Evolutionary conservation across 495 filamentous ascomycete genomes (phyloP), one percentile per base, ranked within the genome.

Genomic region (Aspergillus egyptiacus): DNA sequence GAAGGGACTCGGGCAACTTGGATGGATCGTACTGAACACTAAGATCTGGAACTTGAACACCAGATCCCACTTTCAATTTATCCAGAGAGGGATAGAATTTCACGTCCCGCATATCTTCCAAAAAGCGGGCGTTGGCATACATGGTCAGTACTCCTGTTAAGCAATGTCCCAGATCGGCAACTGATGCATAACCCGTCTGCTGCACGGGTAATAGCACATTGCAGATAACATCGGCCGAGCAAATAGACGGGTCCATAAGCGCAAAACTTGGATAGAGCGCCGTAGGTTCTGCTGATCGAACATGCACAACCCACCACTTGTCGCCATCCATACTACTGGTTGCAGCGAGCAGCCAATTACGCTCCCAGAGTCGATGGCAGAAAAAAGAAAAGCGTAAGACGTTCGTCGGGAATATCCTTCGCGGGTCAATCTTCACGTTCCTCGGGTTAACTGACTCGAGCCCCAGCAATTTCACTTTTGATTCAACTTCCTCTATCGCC

Each of bases 281-380:
- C 27, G 53, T 13, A 17, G 56, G 5, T 15, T 52, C 46, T 25
- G 54, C 23, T 34, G 63, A 39, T 40, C 57, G 60, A 70, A 83
- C 56, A 64, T 85, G 80, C 27, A 85, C 63, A 46, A 90, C 65
- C 78, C 83, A 91, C 83, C 86, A 93, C 23, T 67, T 71, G 63
- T 93, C 86, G 31, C 87, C 86, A 55, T 77, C 77, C 64, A 86
- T 74, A 62, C 83, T 84, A 56, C 85, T 75, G 41, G 75, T 84
- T 35, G 85, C 75, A 35, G 82, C 77, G 36, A 87, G 65, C 51
- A 81, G 74, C 86, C 87, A 93, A 46, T 78, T 72, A 23, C 73
- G 65, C 13, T 69, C 65, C 83, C 86, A 91, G 7, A 74, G 66
- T 27, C 57, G 62, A 50, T 81, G 79, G 47, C 71, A 73, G 53